These are phyloP conservation scores for Aspergillus pseudoterreus DNA, from an alignment of 2,329 filamentous ascomycete species.

Conservation along the genomic window DNA sequence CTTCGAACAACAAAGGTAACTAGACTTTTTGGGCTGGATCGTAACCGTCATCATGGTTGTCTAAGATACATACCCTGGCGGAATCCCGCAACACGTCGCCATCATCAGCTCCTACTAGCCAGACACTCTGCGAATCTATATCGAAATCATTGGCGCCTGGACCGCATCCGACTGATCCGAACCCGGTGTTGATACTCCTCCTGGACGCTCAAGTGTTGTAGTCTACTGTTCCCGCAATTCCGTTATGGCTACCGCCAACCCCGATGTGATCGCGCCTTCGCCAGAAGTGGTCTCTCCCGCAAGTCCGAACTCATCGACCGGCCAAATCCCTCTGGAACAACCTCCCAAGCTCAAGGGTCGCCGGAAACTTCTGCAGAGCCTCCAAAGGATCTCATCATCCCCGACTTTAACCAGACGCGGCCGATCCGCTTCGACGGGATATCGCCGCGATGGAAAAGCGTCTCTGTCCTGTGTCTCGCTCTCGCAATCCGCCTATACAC, in stretches of 20 bases:
- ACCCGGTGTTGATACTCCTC: neutral
- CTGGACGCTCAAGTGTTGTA: neutral
- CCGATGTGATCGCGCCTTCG: conserved; percentile 28
- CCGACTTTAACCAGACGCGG: conserved; percentile 65
- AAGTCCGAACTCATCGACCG: conserved; percentile 31
- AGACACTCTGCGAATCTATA: neutral
- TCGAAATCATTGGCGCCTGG: neutral
- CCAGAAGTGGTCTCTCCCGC: conserved; percentile 31
- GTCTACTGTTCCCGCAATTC: neutral
- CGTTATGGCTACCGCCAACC: conserved; percentile 28
- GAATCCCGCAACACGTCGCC: neutral
- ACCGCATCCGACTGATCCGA: neutral
- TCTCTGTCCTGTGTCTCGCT: conserved; percentile 65
- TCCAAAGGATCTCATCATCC: conserved; percentile 79
- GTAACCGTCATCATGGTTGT: neutral
- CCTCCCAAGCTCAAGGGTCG: conserved; percentile 63
- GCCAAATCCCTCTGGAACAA: conserved; percentile 37
- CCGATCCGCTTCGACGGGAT: conserved; percentile 63
- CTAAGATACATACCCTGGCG: neutral
- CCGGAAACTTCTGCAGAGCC: conserved; percentile 65
- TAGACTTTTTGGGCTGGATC: neutral
- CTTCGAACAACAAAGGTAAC: neutral
- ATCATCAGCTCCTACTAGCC: conserved; percentile 10
- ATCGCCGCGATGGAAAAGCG: conserved; percentile 59
- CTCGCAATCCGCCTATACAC: conserved; percentile 50